Evolutionary conservation across 257 asterid genomes (phyloP).

Genomic region (Craterostigma plantagineum): DNA sequence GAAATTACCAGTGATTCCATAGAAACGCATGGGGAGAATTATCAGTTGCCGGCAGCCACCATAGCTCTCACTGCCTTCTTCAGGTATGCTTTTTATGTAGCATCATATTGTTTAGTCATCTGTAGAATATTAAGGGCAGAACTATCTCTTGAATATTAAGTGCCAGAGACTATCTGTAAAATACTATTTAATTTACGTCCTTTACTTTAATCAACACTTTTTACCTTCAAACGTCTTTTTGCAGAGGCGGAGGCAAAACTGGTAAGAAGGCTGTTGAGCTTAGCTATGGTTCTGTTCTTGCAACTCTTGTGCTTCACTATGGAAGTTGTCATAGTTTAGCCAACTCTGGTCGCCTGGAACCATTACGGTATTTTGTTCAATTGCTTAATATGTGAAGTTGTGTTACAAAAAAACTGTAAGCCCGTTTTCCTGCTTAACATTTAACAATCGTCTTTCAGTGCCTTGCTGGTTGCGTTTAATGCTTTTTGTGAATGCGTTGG

Average conservation of each 20-base stretch:
- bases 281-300: slow-evolving; percentile 79
- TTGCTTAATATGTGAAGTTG: slow-evolving; percentile 5
- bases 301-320: slow-evolving; percentile 80
- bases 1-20: slow-evolving; percentile 30
- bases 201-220: too few relatives aligned
- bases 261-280: slow-evolving; percentile 89
- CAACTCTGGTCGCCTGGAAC: slow-evolving; percentile 63
- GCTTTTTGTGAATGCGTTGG: slow-evolving; percentile 99
- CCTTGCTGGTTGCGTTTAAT: slow-evolving; percentile 58
- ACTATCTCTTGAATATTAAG: too few relatives aligned
- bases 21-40: slow-evolving; percentile 39
- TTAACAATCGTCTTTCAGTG: slow-evolving; percentile 24
- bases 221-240: slow-evolving; percentile 6
- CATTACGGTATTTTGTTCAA: slow-evolving; percentile 45
- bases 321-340: slow-evolving; percentile 80
- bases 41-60: slow-evolving; percentile 67
- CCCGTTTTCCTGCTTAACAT: slow-evolving; percentile 7
- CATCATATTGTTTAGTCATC: slow-evolving; percentile 8
- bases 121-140: too few relatives aligned
- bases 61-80: slow-evolving; percentile 85
- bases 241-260: slow-evolving; percentile 94
- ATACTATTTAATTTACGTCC: too few relatives aligned
- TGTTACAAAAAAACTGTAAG: slow-evolving; percentile 8
- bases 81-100: slow-evolving; percentile 36
- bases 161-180: too few relatives aligned